Base-by-base conservation (phyloP, 495 filamentous ascomycete genomes). In the Aspergillus sclerotioniger region DNA sequence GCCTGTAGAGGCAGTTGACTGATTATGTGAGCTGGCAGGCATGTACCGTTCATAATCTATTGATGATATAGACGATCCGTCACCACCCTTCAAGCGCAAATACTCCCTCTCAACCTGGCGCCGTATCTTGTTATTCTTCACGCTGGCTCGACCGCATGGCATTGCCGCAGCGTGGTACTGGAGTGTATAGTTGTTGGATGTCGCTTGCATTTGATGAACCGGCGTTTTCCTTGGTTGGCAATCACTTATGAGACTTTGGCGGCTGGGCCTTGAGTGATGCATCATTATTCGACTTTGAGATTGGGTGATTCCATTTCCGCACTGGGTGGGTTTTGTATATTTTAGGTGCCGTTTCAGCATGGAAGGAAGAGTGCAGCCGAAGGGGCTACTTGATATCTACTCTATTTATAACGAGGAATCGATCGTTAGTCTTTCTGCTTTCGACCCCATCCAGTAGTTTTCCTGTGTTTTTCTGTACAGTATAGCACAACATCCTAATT, bases 21-120 rank as follows among this genome's bases (percentile, higher is more conserved):
- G 1, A 17, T 17, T 8, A 19, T 10, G 10, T 13, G 35, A 33
- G 10, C 13, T 12, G 25, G 8, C 37, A 76, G 74, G 74, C 41
- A 57, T 60, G n/a, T 77, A 74, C 58, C 72, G 72, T 46, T 67
- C 62, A 54, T 58, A 33, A 51, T 46, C 44, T 59, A 56, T 21
- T 35, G 3, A 51, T 35, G 37, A 55, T 52, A 51, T 56, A 55
- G 41, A 55, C 53, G 32, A 37, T 43, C 45, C 21, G 20, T 53
- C 41, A 31, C 31, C 29, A 43, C 35, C 45, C 29, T 31, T 57
- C 48, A 32, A 8, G 20, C 51, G 46, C n/a, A 44, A 56, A 28
- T 46, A 17, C 44, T 19, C 50, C 43, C 19, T 32, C 20, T 44
- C 46, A 37, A 45, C 46, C 31, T 20, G 19, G n/a, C 45, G 49